Base-by-base conservation (phyloP, 306 rosid species). In the Erythrophleum fordii region DNA sequence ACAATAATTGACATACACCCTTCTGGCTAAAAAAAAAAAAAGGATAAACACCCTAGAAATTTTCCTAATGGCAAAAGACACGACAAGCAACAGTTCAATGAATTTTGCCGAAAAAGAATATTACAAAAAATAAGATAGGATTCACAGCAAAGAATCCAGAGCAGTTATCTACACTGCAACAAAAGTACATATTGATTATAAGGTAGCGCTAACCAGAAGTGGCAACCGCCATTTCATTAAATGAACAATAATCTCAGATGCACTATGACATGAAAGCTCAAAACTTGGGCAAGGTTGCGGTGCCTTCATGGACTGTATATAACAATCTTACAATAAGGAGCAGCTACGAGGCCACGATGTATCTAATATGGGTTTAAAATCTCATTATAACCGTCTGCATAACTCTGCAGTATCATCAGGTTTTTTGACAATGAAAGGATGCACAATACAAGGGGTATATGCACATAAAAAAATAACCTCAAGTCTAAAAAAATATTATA, bases 191-290 rank as follows among this genome's bases (percentile, higher is more conserved):
- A 46, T 65, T 26, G 26, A 22, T 59, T 14, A 79, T 70, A 45
- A 58, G 77, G 70, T 26, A 26, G 65, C 29, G 76, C 61, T 61
- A 70, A 41, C 28, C n/a, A 48, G 14, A 41, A 11, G 74, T 39
- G 68, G 11, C 11, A 17, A 52, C 35, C 29, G 3, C 42, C 41
- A 39, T 73, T 18, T 31, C 72, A 49, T 51, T 41, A n/a, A 60
- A 61, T 71, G 55, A 51, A 64, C 28, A 51, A 51, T 28, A 52
- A 51, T 20, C 52, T 35, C 35, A 44, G 37, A 52, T 0, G 35
- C 11, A 48, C 12, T 62, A 53, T 17, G 46, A 60, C 28, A 44
- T 61, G 29, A 75, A 60, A 37, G 26, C 31, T 75, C 62, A 26
- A 69, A 20, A 72, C 25, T 18, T 20, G 18, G 46, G 39, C 62